phyloP scores from a whole-genome alignment of 139 green algal species.

The Coelastrella sp. region DNA sequence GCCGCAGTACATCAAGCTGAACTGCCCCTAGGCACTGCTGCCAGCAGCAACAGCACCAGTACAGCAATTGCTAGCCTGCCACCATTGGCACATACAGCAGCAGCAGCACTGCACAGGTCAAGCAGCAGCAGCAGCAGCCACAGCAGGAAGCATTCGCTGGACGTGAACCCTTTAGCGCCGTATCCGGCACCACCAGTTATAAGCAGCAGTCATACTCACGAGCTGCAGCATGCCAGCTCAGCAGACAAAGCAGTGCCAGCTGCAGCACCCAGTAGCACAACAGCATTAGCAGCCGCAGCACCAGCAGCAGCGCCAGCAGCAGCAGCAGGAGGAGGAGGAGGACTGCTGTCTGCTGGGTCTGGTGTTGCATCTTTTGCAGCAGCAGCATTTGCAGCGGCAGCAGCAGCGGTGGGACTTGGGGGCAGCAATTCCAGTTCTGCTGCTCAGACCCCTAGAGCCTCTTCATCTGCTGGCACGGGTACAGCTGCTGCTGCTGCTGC shows the following conservation, averaged over 20 bases:
- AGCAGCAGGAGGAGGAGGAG: not conserved
- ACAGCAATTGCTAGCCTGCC: not conserved
- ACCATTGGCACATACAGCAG: not conserved
- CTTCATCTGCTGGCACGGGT: not conserved
- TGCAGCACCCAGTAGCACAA: not conserved
- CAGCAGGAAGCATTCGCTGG: conserved; percentile 14
- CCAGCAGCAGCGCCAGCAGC: conserved; percentile 9
- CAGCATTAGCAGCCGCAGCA: not conserved
- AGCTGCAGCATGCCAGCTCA: conserved; percentile 36
- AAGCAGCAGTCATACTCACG: not conserved
- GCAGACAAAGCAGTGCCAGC: not conserved
- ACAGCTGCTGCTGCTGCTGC: conserved; percentile 1
- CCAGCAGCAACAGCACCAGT: conserved; percentile 37
- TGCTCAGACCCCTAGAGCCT: not conserved
- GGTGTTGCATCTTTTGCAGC: conserved; percentile 16
- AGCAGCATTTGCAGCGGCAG: conserved; percentile 28
- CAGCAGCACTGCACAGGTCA: conserved; percentile 2
- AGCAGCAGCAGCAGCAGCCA: conserved; percentile 17
- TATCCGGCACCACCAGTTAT: conserved; percentile 12
- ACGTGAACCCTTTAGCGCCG: not conserved
- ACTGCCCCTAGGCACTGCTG: not conserved
- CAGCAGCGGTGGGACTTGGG: conserved; percentile 5
- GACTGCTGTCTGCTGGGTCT: not conserved
- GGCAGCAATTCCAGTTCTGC: not conserved
- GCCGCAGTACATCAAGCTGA: conserved; percentile 1